A percentile compares a stretch with the other conserved stretches of the same genome.
These are phyloP conservation scores for Agaricus blazei DNA, from an alignment of 768 basidiomycete species.

Conservation along the genomic window DNA sequence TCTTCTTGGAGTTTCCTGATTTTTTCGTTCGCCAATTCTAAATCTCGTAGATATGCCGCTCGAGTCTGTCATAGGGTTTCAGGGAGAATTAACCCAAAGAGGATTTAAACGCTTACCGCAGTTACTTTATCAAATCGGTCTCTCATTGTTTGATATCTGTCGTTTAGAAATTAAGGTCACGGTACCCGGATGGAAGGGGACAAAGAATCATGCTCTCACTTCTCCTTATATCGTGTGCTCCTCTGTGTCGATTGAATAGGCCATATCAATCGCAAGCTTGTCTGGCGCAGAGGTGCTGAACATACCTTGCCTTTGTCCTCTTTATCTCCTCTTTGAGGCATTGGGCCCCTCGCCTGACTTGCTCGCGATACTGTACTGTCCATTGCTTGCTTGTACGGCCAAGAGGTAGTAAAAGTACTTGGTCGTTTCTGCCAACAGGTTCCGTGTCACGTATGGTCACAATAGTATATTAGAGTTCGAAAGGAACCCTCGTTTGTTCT, in stretches of 20 bases:
- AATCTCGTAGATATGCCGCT: conserved; percentile 2
- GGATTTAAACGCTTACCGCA: background rate
- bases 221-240: conserved; percentile 10
- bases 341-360: too few species aligned
- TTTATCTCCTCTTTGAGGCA: conserved; percentile 2
- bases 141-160: conserved; percentile 9
- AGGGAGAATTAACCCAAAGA: background rate
- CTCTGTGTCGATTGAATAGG: conserved; percentile 2
- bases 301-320: conserved; percentile 9
- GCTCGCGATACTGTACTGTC: too few species aligned
- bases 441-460: background rate
- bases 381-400: too few species aligned
- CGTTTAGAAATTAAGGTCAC: background rate
- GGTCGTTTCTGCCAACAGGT: background rate
- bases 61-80: background rate
- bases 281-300: background rate
- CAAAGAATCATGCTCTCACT: conserved; percentile 4
- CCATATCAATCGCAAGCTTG: background rate
- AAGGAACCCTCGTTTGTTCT: too few species aligned
- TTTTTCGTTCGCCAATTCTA: conserved; percentile 5
- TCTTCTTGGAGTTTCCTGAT: conserved; percentile 10
- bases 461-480: background rate
- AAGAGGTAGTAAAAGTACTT: too few species aligned
- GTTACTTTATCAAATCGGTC: conserved; percentile 7
- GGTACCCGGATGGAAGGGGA: background rate